Conservation (phyloP, 306 rosid species). For the Corylus heterophylla region DNA sequence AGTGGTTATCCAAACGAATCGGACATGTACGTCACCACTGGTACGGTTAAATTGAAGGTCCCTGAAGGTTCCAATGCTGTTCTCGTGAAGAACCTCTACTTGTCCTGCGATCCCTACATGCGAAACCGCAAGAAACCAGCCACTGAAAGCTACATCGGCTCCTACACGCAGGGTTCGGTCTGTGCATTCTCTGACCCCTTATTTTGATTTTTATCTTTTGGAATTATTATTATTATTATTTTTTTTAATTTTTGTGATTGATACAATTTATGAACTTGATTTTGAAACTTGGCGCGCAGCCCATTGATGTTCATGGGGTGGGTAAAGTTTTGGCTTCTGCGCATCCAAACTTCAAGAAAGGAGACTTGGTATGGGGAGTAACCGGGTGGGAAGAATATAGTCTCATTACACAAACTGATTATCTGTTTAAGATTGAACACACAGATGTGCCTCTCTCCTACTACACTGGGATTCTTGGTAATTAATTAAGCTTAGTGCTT, state of each 20-base stretch:
- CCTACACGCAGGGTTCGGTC: slow-evolving; percentile 47
- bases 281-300: slow-evolving; percentile 28
- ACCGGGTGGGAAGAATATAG: slow-evolving; percentile 63
- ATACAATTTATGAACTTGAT: not conserved
- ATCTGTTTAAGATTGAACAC: slow-evolving; percentile 36
- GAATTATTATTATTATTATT: too few species aligned
- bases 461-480: slow-evolving; percentile 39
- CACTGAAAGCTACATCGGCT: not conserved
- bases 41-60: slow-evolving; percentile 33
- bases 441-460: slow-evolving; percentile 52
- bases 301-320: slow-evolving; percentile 44
- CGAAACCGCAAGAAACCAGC: slow-evolving; percentile 24
- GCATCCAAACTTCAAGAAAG: slow-evolving; percentile 42
- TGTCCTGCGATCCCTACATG: slow-evolving; percentile 60
- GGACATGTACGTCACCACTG: slow-evolving; percentile 23
- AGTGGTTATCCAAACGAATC: slow-evolving; percentile 42
- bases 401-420: slow-evolving; percentile 24
- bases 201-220: not conserved
- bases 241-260: not conserved
- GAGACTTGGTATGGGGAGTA: slow-evolving; percentile 49
- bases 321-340: slow-evolving; percentile 47
- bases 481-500: too few species aligned
- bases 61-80: slow-evolving; percentile 36
- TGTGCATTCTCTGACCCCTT: not conserved
- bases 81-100: slow-evolving; percentile 57